Evolutionary conservation across 1,284 basidiomycete genomes (phyloP).

Genomic region (Trametes hirsuta): DNA sequence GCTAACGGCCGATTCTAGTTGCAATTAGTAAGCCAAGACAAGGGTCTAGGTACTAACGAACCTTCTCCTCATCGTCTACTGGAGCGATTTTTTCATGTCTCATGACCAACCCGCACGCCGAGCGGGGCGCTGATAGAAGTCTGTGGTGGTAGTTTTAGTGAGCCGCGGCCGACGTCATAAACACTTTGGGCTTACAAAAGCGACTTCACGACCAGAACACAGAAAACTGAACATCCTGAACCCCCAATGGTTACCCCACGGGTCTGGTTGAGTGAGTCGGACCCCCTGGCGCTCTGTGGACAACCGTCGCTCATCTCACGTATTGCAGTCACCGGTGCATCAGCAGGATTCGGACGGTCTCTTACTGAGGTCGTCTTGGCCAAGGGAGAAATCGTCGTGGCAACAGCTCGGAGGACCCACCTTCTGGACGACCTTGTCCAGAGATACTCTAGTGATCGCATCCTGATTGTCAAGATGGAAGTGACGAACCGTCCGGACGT

Average conservation of each 20-base stretch:
- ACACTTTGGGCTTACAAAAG: no score
- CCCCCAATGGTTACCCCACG: background rate
- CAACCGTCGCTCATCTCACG: background rate
- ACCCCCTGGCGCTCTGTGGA: background rate
- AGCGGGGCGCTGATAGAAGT: no score
- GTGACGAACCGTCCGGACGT: background rate
- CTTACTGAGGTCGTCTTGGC: background rate
- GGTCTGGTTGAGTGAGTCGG: slow-evolving; percentile 3
- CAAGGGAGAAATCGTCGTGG: background rate
- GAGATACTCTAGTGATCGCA: background rate
- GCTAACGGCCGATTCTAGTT: no score
- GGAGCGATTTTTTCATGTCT: no score
- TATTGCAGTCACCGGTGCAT: slow-evolving; percentile 1
- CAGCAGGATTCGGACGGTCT: background rate
- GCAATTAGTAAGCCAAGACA: no score
- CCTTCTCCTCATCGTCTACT: no score
- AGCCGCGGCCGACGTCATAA: no score
- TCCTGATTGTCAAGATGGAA: slow-evolving; percentile 1
- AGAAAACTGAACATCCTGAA: background rate
- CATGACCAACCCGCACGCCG: no score
- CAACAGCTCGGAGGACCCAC: background rate
- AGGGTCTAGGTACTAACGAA: no score
- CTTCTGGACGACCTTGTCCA: background rate
- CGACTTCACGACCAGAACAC: no score
- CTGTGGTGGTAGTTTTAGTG: no score